Evolutionary conservation across 345 rosid species (phyloP), one percentile per base, ranked within the genome.

Genomic region (Punica granatum): DNA sequence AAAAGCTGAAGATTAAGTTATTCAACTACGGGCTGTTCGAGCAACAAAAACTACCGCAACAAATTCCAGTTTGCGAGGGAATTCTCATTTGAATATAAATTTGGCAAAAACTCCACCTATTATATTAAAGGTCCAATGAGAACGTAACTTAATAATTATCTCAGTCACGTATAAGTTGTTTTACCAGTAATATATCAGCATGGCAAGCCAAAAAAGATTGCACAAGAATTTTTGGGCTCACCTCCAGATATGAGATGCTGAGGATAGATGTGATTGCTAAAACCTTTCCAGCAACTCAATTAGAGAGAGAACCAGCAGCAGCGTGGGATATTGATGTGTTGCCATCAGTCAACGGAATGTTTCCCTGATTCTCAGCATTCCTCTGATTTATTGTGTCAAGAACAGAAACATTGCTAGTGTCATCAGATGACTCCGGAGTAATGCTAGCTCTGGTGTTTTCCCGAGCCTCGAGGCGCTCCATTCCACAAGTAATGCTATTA

Each of bases 381-480:
- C 67, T 70, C 68, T 69, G 78, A 75, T 69, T 71, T 66, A 70
- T 76, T 30, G 68, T 71, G 69, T 73, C 79, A 30, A 60, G 33
- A 60, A 61, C 80, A 63, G 79, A 53, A 71, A 36, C 23, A 65
- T 72, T 73, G 60, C 73, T 63, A 26, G 68, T 58, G 58, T 60
- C 59, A 65, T 54, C 69, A 63, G 86, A 72, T 44, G 71, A 63
- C 35, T 37, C 61, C 51, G 84, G 64, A 73, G 73, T 76, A 51
- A 44, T 66, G 69, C 67, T 67, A 46, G 51, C 69, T 78, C 82
- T 64, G 49, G 10, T 41, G 53, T 70, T 79, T 63, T 76, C 85
- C 66, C 78, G 71, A 41, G 72, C 74, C 67, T 79, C 87, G 41
- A 77, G 77, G 31, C 44, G 74, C 56, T 78, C 87, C 84, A 84